Base-by-base conservation (phyloP, 106 monocot species). In the Acorus gramineus region DNA sequence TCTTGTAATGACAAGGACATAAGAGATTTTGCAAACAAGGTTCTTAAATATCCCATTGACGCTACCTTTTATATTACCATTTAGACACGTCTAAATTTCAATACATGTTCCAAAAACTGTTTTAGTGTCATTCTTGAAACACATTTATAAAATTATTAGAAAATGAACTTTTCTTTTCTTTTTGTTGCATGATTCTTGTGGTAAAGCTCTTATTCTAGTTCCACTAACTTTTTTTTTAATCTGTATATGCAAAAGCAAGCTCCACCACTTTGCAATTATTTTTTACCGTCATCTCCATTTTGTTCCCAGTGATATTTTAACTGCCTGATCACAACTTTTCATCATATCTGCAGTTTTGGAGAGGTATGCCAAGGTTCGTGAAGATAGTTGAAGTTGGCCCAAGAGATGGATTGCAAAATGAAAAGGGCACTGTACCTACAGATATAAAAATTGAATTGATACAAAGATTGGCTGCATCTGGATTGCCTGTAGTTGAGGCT, bases 311-410 rank as follows among this genome's bases (percentile, higher is more conserved):
- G 44, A 48, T 44, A 4, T 14, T 42, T 11, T 46, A 61, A 47
- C 28, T 28, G 28, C 28, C 28, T 28, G 28, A 28, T 28, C 10
- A 10, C 47, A 8, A 63, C 5, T 55, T 7, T 49, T 57, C 44
- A 69, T n/a, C 7, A 42, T 45, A 11, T 50, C 71, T 74, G 47
- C 90, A 96, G 95, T 69, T 83, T 52, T 67, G 85, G 47, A 72
- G 62, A 69, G 77, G 64, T 14, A 49, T 93, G 55, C 87, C 92
- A 60, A 80, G 46, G 11, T 64, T 62, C 65, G 92, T 93, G 49
- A 93, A 93, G 71, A 80, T 93, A 65, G 80, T 92, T 44, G 92
- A 92, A 82, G 92, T 87, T 72, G 92, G 92, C 42, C 85, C 87
- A 7, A 79, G 92, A 80, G 92, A 92, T 78, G 92, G 92, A 7